A percentile compares a stretch with the other conserved stretches of the same genome.
Conservation (phyloP, 2,329 filamentous ascomycete species). For the Plectosphaerella plurivora region DNA sequence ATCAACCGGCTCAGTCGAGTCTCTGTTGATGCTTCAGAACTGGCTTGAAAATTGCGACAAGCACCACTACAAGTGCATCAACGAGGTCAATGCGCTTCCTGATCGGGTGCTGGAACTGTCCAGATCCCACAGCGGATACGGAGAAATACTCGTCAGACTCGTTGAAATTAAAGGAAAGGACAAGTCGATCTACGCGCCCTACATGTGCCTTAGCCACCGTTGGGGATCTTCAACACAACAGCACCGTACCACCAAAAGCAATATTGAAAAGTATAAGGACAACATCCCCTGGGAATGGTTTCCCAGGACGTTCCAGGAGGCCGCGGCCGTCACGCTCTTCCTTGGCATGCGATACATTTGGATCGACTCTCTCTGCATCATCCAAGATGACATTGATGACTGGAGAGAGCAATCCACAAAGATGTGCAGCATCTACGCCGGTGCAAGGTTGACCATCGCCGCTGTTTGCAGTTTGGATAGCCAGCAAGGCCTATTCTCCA, state of each 20-base stretch:
- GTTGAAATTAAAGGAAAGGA: too few relatives aligned
- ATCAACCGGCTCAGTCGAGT: too few relatives aligned
- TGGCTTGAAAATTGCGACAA: too few relatives aligned
- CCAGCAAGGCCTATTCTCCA: too few relatives aligned
- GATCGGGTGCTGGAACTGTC: too few relatives aligned
- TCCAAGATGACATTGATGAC: slow-evolving; percentile 7
- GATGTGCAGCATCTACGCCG: neutral
- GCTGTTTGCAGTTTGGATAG: too few relatives aligned
- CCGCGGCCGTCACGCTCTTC: slow-evolving; percentile 5
- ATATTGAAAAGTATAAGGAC: neutral
- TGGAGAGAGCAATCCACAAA: neutral
- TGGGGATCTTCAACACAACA: slow-evolving; percentile 7
- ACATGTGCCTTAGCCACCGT: slow-evolving; percentile 12
- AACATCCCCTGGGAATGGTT: neutral
- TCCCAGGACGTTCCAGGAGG: slow-evolving; percentile 4
- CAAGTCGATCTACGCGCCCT: neutral
- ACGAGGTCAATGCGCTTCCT: too few relatives aligned
- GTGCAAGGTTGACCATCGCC: too few relatives aligned
- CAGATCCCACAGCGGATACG: too few relatives aligned
- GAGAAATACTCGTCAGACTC: too few relatives aligned
- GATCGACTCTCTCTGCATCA: slow-evolving; percentile 14
- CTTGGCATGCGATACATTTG: slow-evolving; percentile 11
- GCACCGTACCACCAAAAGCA: slow-evolving; percentile 1
- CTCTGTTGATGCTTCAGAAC: too few relatives aligned
- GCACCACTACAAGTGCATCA: too few relatives aligned